A percentile compares a stretch with the other conserved stretches of the same genome.
Conservation (phyloP, 2,329 filamentous ascomycete species). For the Neofusicoccum umdonicola region DNA sequence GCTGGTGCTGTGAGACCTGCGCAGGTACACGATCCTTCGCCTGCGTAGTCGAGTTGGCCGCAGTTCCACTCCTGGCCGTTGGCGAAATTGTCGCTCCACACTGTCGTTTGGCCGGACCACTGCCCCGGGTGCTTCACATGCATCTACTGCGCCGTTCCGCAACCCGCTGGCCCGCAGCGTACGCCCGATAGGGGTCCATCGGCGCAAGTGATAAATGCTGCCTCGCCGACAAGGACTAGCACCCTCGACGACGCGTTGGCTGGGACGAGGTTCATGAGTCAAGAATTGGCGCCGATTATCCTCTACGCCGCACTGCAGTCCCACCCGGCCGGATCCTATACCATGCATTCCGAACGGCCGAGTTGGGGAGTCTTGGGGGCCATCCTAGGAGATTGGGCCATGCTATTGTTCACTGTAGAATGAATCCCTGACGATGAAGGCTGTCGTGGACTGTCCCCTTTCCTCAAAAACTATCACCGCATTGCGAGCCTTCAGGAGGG, state of each 20-base stretch:
- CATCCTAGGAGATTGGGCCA: background rate
- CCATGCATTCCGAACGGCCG: background rate
- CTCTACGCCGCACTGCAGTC: background rate
- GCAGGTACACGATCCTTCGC: too few relatives aligned
- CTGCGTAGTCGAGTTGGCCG: background rate
- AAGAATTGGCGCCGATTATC: background rate
- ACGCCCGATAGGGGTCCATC: background rate
- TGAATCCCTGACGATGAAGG: background rate
- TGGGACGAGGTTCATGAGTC: background rate
- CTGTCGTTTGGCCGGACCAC: background rate
- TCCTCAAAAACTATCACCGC: background rate
- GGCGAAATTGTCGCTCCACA: background rate
- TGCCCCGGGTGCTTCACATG: background rate
- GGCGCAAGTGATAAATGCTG: background rate
- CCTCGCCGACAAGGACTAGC: background rate
- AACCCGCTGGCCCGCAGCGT: background rate
- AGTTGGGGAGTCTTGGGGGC: background rate
- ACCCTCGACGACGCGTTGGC: background rate
- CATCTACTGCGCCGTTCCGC: background rate
- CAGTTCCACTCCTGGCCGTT: too few relatives aligned
- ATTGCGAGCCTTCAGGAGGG: background rate
- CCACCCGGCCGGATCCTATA: background rate
- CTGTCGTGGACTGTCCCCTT: background rate
- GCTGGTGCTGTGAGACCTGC: background rate
- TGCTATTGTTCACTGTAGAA: background rate